Evolutionary conservation across 1,284 basidiomycete species (phyloP).

Genomic region (Cryptococcus sp.): DNA sequence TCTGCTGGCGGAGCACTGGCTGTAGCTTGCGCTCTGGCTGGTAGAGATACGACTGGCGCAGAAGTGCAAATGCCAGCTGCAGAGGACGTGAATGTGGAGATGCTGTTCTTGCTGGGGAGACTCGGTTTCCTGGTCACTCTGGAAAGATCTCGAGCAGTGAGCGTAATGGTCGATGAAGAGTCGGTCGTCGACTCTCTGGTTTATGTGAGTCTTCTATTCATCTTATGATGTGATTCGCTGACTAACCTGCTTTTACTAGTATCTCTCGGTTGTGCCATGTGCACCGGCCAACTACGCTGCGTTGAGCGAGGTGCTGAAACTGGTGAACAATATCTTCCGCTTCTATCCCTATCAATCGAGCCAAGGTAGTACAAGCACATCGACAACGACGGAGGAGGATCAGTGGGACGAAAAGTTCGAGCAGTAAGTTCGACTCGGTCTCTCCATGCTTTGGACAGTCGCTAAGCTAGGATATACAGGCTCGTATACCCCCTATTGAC

Average conservation of each 20-base stretch:
- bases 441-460: not conserved
- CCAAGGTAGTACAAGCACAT: not conserved
- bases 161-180: constrained; percentile 41
- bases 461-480: constrained; percentile 5
- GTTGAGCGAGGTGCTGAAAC: constrained; percentile 49
- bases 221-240: not conserved
- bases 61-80: constrained; percentile 4
- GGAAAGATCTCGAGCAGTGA: constrained; percentile 33
- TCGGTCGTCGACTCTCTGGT: constrained; percentile 35
- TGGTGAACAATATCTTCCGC: constrained; percentile 44
- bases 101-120: constrained; percentile 45
- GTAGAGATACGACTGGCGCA: constrained; percentile 15
- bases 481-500: constrained; percentile 36
- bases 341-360: constrained; percentile 32
- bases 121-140: constrained; percentile 47
- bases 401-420: constrained; percentile 42
- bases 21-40: constrained; percentile 33
- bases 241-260: constrained; percentile 13
- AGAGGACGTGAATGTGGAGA: constrained; percentile 23
- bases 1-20: constrained; percentile 26
- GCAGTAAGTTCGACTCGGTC: constrained; percentile 28
- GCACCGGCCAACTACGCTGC: constrained; percentile 31
- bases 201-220: constrained; percentile 29
- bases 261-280: constrained; percentile 18
- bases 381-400: constrained; percentile 6